A percentile compares a stretch with the other conserved stretches of the same genome.
Conservation (phyloP, 148 eudicot species). For the Rheum nobile region DNA sequence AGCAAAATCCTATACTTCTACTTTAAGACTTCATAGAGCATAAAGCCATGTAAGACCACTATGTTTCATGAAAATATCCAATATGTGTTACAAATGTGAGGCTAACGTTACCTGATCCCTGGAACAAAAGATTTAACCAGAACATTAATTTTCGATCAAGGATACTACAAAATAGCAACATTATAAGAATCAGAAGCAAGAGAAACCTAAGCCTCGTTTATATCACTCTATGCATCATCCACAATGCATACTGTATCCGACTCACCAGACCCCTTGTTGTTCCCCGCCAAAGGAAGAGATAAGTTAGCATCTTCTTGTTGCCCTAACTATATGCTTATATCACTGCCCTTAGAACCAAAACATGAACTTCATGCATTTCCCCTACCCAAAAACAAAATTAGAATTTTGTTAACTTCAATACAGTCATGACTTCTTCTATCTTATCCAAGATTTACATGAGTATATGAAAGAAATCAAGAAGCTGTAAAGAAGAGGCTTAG, state of each 20-base stretch:
- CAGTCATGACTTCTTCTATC: constrained; percentile 3
- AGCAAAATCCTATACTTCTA: no score
- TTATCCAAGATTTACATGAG: neutral
- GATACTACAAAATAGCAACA: no score
- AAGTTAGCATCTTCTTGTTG: constrained; percentile 18
- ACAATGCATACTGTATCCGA: constrained; percentile 17
- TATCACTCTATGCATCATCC: constrained; percentile 17
- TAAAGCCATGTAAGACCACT: no score
- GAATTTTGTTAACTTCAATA: constrained; percentile 37
- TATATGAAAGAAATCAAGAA: neutral
- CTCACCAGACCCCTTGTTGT: constrained; percentile 13
- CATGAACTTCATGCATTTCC: constrained; percentile 73
- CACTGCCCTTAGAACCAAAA: constrained; percentile 23
- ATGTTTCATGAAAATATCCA: no score
- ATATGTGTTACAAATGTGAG: no score
- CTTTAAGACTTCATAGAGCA: no score
- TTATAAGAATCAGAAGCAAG: constrained; percentile 19
- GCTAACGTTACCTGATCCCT: no score
- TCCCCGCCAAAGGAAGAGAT: constrained; percentile 15
- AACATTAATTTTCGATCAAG: no score
- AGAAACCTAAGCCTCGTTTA: constrained; percentile 15
- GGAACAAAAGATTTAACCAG: no score
- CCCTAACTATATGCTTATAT: constrained; percentile 20
- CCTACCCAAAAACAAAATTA: constrained; percentile 62
- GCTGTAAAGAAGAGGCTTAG: neutral